Percentiles rank a stretch among this genome's conserved stretches.
Conservation (phyloP, 306 rosid species). For the Carpinus viminea region DNA sequence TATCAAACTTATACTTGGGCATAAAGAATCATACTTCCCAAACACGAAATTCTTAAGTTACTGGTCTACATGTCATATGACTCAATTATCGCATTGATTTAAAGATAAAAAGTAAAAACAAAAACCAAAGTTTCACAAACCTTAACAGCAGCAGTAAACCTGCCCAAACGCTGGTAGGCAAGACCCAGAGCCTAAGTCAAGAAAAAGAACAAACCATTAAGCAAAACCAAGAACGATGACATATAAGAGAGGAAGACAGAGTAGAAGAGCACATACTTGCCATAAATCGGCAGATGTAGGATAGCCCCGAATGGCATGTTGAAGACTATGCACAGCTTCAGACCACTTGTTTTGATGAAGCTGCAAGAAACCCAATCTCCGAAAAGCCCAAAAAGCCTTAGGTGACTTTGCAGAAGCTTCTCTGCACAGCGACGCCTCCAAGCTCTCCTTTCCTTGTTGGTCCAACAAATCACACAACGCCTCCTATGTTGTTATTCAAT, state of each 20-base stretch:
- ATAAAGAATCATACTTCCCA: not conserved
- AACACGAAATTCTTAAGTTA: not conserved
- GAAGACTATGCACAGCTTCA: conserved; percentile 85
- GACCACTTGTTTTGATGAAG: conserved; percentile 70
- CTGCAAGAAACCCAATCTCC: conserved; percentile 85
- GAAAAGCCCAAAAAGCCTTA: conserved; percentile 89
- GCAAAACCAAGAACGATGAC: conserved; percentile 9
- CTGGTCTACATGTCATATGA: not conserved
- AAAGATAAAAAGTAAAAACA: too few relatives aligned
- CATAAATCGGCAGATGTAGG: conserved; percentile 75
- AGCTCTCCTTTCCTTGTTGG: conserved; percentile 58
- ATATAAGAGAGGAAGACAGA: conserved; percentile 9
- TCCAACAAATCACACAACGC: conserved; percentile 76
- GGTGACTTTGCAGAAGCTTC: conserved; percentile 77
- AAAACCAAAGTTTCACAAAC: conserved; percentile 19
- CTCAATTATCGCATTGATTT: too few relatives aligned
- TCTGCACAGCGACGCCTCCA: conserved; percentile 68
- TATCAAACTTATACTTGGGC: not conserved
- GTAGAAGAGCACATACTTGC: conserved; percentile 58
- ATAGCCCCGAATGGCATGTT: conserved; percentile 87
- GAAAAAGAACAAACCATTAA: conserved; percentile 21
- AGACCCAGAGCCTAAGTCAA: conserved; percentile 76
- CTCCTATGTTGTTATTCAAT: conserved; percentile 38
- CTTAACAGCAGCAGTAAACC: conserved; percentile 93
- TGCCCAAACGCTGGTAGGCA: conserved; percentile 87